These are phyloP conservation scores for Gaeumannomyces sp. DNA, from an alignment of 2,329 filamentous ascomycete genomes.

Conservation along the genomic window DNA sequence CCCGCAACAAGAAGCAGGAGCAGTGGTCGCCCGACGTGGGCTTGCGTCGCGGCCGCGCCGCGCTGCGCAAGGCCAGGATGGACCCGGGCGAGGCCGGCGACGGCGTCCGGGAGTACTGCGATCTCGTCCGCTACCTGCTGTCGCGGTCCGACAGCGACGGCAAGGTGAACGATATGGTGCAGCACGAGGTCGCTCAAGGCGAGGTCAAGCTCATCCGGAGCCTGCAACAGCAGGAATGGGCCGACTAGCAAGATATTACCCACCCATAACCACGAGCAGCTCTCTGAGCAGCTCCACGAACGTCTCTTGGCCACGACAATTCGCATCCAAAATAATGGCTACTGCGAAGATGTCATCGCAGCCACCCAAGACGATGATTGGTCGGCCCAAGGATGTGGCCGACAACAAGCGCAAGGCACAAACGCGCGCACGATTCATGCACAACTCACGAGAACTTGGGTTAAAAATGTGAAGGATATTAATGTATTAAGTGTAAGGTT, in stretches of 20 bases:
- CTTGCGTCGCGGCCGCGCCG: conserved; percentile 47
- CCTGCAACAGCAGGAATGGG: conserved; percentile 22
- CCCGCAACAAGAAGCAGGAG: conserved; percentile 25
- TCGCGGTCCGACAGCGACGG: conserved; percentile 23
- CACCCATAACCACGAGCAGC: not conserved
- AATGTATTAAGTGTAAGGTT: not conserved
- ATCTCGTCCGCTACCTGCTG: conserved; percentile 47
- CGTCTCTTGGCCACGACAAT: not conserved
- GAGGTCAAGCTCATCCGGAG: conserved; percentile 46
- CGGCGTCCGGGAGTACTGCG: conserved; percentile 54
- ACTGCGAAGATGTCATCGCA: not conserved
- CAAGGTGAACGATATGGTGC: conserved; percentile 28
- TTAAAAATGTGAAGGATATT: not conserved
- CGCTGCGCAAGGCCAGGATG: conserved; percentile 43
- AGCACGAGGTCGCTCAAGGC: conserved; percentile 38
- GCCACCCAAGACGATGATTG: not conserved
- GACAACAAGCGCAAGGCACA: not conserved
- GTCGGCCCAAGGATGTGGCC: not conserved
- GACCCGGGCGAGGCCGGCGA: conserved; percentile 50
- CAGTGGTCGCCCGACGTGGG: conserved; percentile 55
- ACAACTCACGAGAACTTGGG: not conserved
- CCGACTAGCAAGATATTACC: not conserved
- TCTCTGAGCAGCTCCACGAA: not conserved
- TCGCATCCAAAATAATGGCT: not conserved
- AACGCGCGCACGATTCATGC: not conserved